Base-by-base conservation (phyloP, 108 stramenopile species). In the Cyclotella sp. region DNA sequence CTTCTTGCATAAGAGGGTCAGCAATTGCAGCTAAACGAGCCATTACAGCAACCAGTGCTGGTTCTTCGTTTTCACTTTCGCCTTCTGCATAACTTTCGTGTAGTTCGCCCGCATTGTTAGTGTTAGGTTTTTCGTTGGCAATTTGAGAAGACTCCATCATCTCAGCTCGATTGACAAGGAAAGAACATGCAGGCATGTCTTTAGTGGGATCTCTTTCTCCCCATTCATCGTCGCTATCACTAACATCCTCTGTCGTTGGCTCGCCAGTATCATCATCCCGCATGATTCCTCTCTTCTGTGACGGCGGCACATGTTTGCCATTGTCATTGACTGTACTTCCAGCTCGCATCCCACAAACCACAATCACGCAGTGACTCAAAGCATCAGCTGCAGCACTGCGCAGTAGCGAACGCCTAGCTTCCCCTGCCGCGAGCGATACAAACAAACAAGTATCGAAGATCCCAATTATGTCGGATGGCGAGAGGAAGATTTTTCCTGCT, bases 371-470 rank as follows among this genome's bases (percentile, higher is more conserved):
- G 67, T 94, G 90, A 41, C 84, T 81, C 54, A 91, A 59, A 22
- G 93, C 89, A 80, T 91, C 90, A n/a, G 84, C 86, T 0, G 89
- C 93, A 24, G 91, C 90, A 68, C 86, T 88, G 52, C 89, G 84
- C n/a, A 92, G 66, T 24, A 94, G 63, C 8, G 91, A 82, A 21
- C 76, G 75, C 34, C 87, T 88, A 30, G 87, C 88, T 30, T 85
- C 86, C 81, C 82, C 82, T 1, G 78, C 53, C 12, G 63, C 68
- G 24, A 81, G 26, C 9, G 85, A 84, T 10, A 94, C 91, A 67
- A 89, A 86, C 60, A 92, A 70, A 66, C 91, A 92, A 13, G 87
- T 90, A 66, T 92, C 91, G 52, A 94, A 81, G 19, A 94, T 69
- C 41, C 90, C 88, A 8, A 89, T 76, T 30, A 94, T 76, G 28